Base-by-base conservation (phyloP, 352 stramenopile species). In the Pythium apleroticum region DNA sequence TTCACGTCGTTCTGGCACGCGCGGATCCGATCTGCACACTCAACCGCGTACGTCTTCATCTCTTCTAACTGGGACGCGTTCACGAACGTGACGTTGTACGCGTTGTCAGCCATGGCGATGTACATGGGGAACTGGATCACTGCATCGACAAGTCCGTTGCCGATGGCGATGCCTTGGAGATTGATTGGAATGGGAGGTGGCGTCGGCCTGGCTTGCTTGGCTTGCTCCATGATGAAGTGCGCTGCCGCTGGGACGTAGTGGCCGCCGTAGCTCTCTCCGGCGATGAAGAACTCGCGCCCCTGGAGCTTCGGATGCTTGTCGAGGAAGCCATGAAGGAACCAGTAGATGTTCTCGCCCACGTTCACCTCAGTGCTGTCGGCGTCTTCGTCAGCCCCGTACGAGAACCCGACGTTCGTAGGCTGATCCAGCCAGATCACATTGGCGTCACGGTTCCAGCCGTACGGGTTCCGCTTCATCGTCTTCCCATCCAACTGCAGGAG, bases 101-200 rank as follows among this genome's bases (percentile, higher is more conserved):
- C 35, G 35, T 41, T 41, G 4, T 41, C 35, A 17, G 35, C 35
- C 35, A 41, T 41, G 14, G 17, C 35, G 11, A 41, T 41, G 14
- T 41, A 41, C 11, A 10, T 10, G 17, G 35, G 35, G 35, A 41
- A 41, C 53, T 60, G 69, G 2, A 78, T 66, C 14, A 58, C 66
- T 27, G 85, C 73, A 61, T 93, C 71, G 2, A 81, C 91, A 33
- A 89, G 63, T 11, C 84, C 86, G 57, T 95, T 95, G 50, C 86
- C 86, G 41, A 95, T 79, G 3, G 80, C 77, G 54, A 95, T 77
- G 17, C 84, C 84, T 17, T 76, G 60, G 33, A 95, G 62, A n/a
- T 85, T 76, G 65, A 89, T 79, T 49, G 66, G 39, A 20, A 3
- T 49, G 1, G 14, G 52, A 56, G 6, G 39, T 37, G 2, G 63